phyloP scores from a whole-genome alignment of 2,329 filamentous ascomycete species.

The Hypoxylon sp. region DNA sequence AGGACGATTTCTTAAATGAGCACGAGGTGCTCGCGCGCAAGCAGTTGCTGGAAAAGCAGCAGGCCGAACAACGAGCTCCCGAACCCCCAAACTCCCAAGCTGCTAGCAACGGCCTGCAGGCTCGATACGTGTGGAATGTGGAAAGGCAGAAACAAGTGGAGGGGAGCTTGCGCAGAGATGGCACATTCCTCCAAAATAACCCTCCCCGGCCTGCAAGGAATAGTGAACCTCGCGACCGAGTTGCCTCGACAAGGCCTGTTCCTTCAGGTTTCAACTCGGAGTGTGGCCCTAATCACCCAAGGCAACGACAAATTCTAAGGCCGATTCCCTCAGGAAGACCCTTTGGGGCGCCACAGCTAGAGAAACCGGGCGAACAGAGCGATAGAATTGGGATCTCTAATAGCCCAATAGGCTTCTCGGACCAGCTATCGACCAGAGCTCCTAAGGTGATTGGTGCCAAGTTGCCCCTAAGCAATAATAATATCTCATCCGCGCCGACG shows the following conservation, averaged over 20 bases:
- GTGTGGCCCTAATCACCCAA: too few relatives aligned
- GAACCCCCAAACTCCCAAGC: slow-evolving; percentile 14
- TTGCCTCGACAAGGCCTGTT: not conserved
- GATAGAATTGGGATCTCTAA: not conserved
- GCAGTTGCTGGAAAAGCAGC: slow-evolving; percentile 39
- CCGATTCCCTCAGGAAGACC: not conserved
- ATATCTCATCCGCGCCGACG: not conserved
- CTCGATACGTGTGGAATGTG: slow-evolving; percentile 37
- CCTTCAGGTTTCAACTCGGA: not conserved
- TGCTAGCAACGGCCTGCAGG: slow-evolving; percentile 12
- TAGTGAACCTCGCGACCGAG: too few relatives aligned
- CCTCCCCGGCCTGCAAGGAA: not conserved
- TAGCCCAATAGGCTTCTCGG: not conserved
- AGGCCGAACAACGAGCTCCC: slow-evolving; percentile 13
- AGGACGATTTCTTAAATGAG: slow-evolving; percentile 32
- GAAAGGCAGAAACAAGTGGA: slow-evolving; percentile 38
- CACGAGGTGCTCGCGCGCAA: slow-evolving; percentile 42
- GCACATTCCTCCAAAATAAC: slow-evolving; percentile 12
- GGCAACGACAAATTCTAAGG: not conserved
- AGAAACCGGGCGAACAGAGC: not conserved
- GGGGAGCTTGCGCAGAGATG: slow-evolving; percentile 34
- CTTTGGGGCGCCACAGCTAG: not conserved
- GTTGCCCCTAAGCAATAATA: not conserved
- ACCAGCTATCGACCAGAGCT: not conserved
- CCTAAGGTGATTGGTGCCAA: not conserved